Conservation (phyloP, 1,284 basidiomycete species). For the Phylloboletellus chloephorus region DNA sequence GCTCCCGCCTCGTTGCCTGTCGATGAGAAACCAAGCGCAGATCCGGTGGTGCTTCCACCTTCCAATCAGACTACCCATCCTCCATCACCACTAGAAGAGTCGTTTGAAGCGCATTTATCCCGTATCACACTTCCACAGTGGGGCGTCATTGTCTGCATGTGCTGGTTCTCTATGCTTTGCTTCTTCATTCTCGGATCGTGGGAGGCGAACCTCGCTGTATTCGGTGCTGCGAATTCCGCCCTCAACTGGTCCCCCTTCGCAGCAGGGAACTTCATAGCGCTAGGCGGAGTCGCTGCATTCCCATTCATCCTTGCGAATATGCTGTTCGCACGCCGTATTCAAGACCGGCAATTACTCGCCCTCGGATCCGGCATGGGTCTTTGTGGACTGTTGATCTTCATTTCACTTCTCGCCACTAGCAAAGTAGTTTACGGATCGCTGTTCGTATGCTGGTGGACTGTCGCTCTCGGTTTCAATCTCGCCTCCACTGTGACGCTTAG, state of each 20-base stretch:
- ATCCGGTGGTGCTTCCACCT: neutral
- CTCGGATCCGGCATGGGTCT: slow-evolving; percentile 48
- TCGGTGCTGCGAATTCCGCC: slow-evolving; percentile 38
- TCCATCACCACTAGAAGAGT: slow-evolving; percentile 10
- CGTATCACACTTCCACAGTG: slow-evolving; percentile 32
- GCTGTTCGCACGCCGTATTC: slow-evolving; percentile 49
- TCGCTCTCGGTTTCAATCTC: slow-evolving; percentile 67
- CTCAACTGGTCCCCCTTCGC: slow-evolving; percentile 58
- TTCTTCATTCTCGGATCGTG: slow-evolving; percentile 70
- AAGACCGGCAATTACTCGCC: slow-evolving; percentile 58
- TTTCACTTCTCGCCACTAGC: slow-evolving; percentile 40
- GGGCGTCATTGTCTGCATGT: slow-evolving; percentile 61
- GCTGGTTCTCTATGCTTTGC: slow-evolving; percentile 67
- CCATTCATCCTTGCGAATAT: slow-evolving; percentile 64
- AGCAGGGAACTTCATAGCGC: slow-evolving; percentile 66
- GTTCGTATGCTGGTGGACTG: slow-evolving; percentile 61
- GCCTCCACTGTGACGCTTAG: slow-evolving; percentile 63
- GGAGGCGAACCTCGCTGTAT: slow-evolving; percentile 69
- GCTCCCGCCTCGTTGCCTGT: slow-evolving; percentile 1
- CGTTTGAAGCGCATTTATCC: slow-evolving; percentile 16
- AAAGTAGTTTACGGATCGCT: slow-evolving; percentile 46
- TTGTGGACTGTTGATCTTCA: slow-evolving; percentile 47
- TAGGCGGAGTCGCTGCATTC: slow-evolving; percentile 57
- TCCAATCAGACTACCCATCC: neutral
- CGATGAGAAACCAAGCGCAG: slow-evolving; percentile 7